Evolutionary conservation across 306 rosid genomes (phyloP), one percentile per base, ranked within the genome.

Genomic region (Inga oerstediana): DNA sequence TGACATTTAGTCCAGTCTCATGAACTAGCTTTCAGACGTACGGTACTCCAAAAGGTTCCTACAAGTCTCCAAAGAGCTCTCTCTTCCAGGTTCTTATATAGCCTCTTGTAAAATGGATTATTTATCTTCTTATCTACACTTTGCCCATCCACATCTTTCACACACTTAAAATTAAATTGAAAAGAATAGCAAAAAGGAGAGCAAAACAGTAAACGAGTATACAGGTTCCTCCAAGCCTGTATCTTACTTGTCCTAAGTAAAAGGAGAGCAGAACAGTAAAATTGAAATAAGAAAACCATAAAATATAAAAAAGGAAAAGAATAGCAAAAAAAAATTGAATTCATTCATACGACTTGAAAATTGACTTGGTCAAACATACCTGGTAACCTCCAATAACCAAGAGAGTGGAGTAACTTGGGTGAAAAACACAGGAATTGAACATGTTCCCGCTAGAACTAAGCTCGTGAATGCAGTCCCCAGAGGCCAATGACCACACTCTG

Each of bases 351-450:
- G 41, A 66, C 17, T 69, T 51, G 14, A 62, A 34, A 75, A 12
- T 13, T 64, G 39, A 64, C 35, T 27, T 44, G 80, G 59, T 24
- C 76, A 82, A 43, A 62, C 69, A 78, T 85, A 93, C 98, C 97
- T 93, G 95, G 91, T 90, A 93, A 52, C 98, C 95, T 78, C 98
- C 98, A 43, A 95, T 89, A 78, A 95, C 98, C 91, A 95, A 85
- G 34, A 95, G 94, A 66, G 90, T 87, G 43, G 98, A 79, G 93
- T 93, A 92, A 87, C 92, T 88, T 79, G 98, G 98, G 78, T 95
- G 98, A 85, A 95, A 95, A 82, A 90, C 94, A 54, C 95, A 88
- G 34, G 97, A 88, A 75, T 95, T 92, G 82, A 83, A 93, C 85
- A 79, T 76, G 89, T 95, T 91, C 79, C 98, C 98, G 39, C 91